phyloP scores from a whole-genome alignment of 768 basidiomycete species.

The Leccinum obscurum region DNA sequence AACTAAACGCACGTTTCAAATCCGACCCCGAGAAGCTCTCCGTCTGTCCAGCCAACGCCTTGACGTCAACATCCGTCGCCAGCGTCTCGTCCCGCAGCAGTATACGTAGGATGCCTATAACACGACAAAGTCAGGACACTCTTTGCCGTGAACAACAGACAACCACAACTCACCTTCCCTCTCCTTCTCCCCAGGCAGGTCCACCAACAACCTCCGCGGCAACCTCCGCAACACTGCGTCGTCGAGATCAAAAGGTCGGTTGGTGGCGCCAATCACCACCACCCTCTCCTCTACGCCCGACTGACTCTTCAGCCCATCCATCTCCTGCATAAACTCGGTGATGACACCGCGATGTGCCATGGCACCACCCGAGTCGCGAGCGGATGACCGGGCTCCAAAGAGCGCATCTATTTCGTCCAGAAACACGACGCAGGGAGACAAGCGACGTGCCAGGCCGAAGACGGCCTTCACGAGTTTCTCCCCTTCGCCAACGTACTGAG shows the following conservation, averaged over 20 bases:
- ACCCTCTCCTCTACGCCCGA: conserved; percentile 65
- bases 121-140: conserved; percentile 1
- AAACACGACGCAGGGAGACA: conserved; percentile 93
- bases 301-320: conserved; percentile 80
- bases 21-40: conserved; percentile 93
- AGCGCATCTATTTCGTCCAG: conserved; percentile 94
- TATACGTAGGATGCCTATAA: conserved; percentile 82
- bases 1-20: conserved; percentile 72
- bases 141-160: neutral
- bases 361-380: conserved; percentile 73
- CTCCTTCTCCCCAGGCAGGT: conserved; percentile 85
- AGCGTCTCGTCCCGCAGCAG: conserved; percentile 79
- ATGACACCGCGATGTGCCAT: conserved; percentile 86
- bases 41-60: conserved; percentile 64
- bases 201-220: conserved; percentile 83
- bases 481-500: conserved; percentile 83
- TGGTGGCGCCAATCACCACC: conserved; percentile 93
- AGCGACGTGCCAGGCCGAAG: conserved; percentile 79
- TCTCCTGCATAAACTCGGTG: conserved; percentile 94
- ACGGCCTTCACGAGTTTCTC: conserved; percentile 89
- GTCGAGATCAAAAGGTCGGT: conserved; percentile 86
- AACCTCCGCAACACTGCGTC: conserved; percentile 90
- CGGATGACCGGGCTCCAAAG: conserved; percentile 81
- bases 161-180: conserved; percentile 63
- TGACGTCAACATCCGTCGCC: conserved; percentile 61